Percentiles rank a stretch among this genome's conserved stretches.
Conservation (phyloP, 2,329 filamentous ascomycete species). For the Rachicladosporium sp. region DNA sequence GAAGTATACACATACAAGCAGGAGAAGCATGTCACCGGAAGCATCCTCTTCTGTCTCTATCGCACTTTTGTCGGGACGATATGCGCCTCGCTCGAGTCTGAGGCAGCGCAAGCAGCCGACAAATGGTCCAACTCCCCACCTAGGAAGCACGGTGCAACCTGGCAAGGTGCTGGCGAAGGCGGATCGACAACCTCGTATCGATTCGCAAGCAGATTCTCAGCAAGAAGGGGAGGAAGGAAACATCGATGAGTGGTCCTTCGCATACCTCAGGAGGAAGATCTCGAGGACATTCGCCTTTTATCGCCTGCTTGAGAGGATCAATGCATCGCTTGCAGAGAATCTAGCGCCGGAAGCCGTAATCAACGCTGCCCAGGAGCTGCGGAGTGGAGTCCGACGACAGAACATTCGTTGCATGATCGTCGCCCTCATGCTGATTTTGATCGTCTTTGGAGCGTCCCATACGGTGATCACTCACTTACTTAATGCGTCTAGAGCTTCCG, state of each 20-base stretch:
- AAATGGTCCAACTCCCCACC: neutral
- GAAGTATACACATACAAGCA: too few relatives aligned
- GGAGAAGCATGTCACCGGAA: too few relatives aligned
- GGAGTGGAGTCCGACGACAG: neutral
- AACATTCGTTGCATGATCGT: conserved; percentile 5
- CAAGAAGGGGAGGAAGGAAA: too few relatives aligned
- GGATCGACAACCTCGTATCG: conserved; percentile 4
- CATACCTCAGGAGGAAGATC: too few relatives aligned
- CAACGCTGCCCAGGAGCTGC: neutral
- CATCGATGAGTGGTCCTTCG: too few relatives aligned
- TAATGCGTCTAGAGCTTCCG: conserved; percentile 14
- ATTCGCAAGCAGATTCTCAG: neutral
- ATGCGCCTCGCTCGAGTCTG: too few relatives aligned
- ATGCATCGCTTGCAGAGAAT: neutral
- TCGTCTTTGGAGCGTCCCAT: conserved; percentile 15
- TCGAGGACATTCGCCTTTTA: too few relatives aligned
- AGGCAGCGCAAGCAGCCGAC: conserved; percentile 1
- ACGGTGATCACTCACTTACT: conserved; percentile 19
- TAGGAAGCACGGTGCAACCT: conserved; percentile 1
- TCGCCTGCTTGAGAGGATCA: neutral
- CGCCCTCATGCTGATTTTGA: conserved; percentile 10
- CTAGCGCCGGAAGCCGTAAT: conserved; percentile 4
- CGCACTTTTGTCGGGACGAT: too few relatives aligned
- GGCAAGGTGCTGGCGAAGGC: conserved; percentile 6
- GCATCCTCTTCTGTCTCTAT: too few relatives aligned